These are phyloP conservation scores for Pseudozyma sp. DNA, from an alignment of 1,284 basidiomycete genomes.

Conservation along the genomic window DNA sequence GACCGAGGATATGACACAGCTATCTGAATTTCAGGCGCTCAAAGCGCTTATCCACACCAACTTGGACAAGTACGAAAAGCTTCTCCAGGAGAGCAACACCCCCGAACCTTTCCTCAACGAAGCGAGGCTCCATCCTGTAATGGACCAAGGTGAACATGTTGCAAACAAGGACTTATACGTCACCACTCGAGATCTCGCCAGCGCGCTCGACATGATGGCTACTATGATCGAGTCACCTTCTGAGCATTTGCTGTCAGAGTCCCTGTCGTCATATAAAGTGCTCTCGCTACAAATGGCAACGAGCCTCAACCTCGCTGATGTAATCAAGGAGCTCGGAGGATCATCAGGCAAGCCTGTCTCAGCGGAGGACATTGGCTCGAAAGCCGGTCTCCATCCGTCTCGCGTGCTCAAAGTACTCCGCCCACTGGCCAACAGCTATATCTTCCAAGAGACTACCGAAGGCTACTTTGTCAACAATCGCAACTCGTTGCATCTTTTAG, in stretches of 20 bases:
- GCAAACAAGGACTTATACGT: slow-evolving; percentile 16
- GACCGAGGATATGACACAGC: slow-evolving; percentile 7
- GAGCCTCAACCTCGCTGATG: slow-evolving; percentile 26
- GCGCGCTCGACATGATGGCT: slow-evolving; percentile 41
- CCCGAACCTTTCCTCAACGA: slow-evolving; percentile 28
- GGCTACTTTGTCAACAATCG: slow-evolving; percentile 35
- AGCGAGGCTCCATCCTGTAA: slow-evolving; percentile 17
- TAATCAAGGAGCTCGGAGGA: slow-evolving; percentile 25
- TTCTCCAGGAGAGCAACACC: slow-evolving; percentile 10
- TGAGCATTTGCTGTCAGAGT: slow-evolving; percentile 19
- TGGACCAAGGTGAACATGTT: slow-evolving; percentile 17
- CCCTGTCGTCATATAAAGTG: slow-evolving; percentile 24
- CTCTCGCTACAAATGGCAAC: slow-evolving; percentile 31
- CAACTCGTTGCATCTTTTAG: slow-evolving; percentile 22
- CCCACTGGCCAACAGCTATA: slow-evolving; percentile 30
- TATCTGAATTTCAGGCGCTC: slow-evolving; percentile 32
- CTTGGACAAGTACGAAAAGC: slow-evolving; percentile 26
- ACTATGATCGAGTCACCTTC: slow-evolving; percentile 21
- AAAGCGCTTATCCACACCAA: slow-evolving; percentile 26
- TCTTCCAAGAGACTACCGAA: slow-evolving; percentile 29
- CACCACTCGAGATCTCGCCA: slow-evolving; percentile 9
- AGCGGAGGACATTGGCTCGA: slow-evolving; percentile 14
- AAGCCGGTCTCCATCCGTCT: slow-evolving; percentile 9
- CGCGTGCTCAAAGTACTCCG: slow-evolving; percentile 28
- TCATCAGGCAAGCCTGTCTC: slow-evolving; percentile 14